phyloP scores from a whole-genome alignment of 2,329 filamentous ascomycete genomes.

The Apiospora arundinis region DNA sequence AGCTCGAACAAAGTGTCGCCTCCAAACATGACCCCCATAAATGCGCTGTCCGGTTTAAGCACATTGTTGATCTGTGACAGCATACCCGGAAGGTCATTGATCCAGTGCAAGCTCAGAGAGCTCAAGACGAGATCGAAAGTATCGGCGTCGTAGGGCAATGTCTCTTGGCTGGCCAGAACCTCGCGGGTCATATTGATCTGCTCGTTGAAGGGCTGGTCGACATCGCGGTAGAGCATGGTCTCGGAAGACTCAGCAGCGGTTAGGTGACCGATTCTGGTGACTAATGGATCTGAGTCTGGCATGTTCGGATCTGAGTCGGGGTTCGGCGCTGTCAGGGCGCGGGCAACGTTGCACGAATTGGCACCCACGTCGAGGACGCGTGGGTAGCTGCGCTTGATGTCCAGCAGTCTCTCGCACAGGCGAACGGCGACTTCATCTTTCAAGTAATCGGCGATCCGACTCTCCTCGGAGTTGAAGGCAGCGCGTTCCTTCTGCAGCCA shows the following conservation, averaged over 20 bases:
- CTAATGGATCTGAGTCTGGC: constrained; percentile 69
- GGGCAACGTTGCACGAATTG: constrained; percentile 93
- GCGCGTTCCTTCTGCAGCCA: constrained; percentile 91
- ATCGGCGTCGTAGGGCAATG: constrained; percentile 75
- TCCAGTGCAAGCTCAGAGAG: constrained; percentile 92
- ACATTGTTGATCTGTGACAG: constrained; percentile 84
- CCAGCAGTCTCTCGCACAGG: constrained; percentile 84
- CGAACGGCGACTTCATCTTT: constrained; percentile 89
- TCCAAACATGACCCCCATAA: constrained; percentile 95
- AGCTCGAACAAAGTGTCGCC: constrained; percentile 94
- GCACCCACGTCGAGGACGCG: constrained; percentile 90
- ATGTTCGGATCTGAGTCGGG: constrained; percentile 65
- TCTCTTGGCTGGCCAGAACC: constrained; percentile 76
- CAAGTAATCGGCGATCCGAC: constrained; percentile 87
- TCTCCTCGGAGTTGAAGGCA: constrained; percentile 70
- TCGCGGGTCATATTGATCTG: constrained; percentile 75
- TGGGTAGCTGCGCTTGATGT: constrained; percentile 89
- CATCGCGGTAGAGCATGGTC: constrained; percentile 80
- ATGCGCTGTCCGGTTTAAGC: constrained; percentile 88
- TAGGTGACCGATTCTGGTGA: constrained; percentile 74
- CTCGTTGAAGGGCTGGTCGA: constrained; percentile 74
- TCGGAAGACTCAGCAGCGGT: constrained; percentile 83
- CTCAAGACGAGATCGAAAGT: constrained; percentile 91
- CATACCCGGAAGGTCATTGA: constrained; percentile 91
- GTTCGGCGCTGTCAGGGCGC: constrained; percentile 75